phyloP scores from a whole-genome alignment of 768 basidiomycete genomes.

The Phaeolepiota aurea region DNA sequence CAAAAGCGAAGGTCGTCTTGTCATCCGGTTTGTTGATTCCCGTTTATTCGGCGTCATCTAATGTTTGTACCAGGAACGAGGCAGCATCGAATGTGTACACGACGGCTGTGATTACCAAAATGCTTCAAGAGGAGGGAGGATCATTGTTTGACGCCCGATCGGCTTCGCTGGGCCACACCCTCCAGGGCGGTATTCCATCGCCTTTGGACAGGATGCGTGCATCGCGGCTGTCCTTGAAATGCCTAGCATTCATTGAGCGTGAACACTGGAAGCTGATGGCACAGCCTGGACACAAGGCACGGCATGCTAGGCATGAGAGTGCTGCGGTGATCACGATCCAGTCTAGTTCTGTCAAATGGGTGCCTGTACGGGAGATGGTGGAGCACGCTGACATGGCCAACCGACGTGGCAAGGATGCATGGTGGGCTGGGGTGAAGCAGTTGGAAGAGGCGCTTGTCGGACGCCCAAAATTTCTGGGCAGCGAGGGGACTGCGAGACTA shows the following conservation, averaged over 20 bases:
- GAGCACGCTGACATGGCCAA: slow-evolving; percentile 87
- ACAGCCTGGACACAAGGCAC: slow-evolving; percentile 38
- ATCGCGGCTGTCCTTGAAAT: slow-evolving; percentile 81
- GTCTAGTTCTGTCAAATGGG: slow-evolving; percentile 71
- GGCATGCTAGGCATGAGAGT: slow-evolving; percentile 50
- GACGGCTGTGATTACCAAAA: slow-evolving; percentile 86
- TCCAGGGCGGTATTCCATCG: slow-evolving; percentile 94
- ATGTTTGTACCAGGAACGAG: slow-evolving; percentile 57
- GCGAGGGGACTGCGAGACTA: slow-evolving; percentile 18
- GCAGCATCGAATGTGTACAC: slow-evolving; percentile 81
- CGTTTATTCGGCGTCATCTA: background rate
- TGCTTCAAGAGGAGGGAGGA: slow-evolving; percentile 93
- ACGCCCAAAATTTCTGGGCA: slow-evolving; percentile 46
- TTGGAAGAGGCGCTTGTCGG: slow-evolving; percentile 72
- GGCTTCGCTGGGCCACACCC: slow-evolving; percentile 93
- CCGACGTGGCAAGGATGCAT: slow-evolving; percentile 65
- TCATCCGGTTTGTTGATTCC: slow-evolving; percentile 63
- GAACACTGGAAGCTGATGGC: slow-evolving; percentile 53
- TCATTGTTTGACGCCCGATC: slow-evolving; percentile 87
- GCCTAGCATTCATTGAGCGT: slow-evolving; percentile 89
- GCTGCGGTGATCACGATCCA: slow-evolving; percentile 93
- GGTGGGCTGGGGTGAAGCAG: slow-evolving; percentile 70
- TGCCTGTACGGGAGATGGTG: slow-evolving; percentile 78
- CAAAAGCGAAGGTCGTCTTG: slow-evolving; percentile 86
- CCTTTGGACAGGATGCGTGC: slow-evolving; percentile 91